phyloP scores from a whole-genome alignment of 1,284 basidiomycete genomes.

The Apiotrichum sp. region DNA sequence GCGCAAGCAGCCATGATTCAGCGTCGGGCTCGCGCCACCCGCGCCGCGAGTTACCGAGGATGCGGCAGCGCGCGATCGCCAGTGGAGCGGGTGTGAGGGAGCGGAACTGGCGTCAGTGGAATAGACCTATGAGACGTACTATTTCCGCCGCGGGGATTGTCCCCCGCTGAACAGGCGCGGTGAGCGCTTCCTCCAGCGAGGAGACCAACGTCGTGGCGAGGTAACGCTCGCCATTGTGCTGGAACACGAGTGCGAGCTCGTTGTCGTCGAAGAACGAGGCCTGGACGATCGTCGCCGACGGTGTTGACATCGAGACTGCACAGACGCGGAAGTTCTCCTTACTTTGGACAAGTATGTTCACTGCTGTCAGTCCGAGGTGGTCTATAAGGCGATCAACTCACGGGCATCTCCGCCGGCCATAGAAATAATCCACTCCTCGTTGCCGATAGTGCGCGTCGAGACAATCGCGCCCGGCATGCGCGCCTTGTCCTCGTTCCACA shows the following conservation, averaged over 20 bases:
- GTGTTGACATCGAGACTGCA: background rate
- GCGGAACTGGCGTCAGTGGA: background rate
- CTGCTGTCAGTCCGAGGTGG: background rate
- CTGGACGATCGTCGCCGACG: slow-evolving; percentile 2
- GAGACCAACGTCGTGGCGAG: slow-evolving; percentile 16
- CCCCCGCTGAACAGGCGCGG: background rate
- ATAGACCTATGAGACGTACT: background rate
- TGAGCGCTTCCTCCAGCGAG: background rate
- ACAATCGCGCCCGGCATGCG: background rate
- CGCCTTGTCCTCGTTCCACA: background rate
- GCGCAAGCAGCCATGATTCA: slow-evolving; percentile 21
- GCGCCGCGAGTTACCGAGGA: slow-evolving; percentile 4
- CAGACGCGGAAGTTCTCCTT: background rate
- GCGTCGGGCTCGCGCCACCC: background rate
- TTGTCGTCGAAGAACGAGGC: slow-evolving; percentile 37
- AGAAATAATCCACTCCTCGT: slow-evolving; percentile 6
- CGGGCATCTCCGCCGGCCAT: background rate
- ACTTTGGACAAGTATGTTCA: background rate
- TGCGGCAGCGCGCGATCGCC: slow-evolving; percentile 12
- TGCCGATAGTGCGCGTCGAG: slow-evolving; percentile 1
- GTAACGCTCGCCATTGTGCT: slow-evolving; percentile 12
- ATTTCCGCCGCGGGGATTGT: background rate
- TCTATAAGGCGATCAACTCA: background rate
- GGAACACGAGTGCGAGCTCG: slow-evolving; percentile 30
- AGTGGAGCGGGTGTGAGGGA: background rate